Evolutionary conservation across 208 protist species (phyloP).

Genomic region (Trypanosoma rangeli): DNA sequence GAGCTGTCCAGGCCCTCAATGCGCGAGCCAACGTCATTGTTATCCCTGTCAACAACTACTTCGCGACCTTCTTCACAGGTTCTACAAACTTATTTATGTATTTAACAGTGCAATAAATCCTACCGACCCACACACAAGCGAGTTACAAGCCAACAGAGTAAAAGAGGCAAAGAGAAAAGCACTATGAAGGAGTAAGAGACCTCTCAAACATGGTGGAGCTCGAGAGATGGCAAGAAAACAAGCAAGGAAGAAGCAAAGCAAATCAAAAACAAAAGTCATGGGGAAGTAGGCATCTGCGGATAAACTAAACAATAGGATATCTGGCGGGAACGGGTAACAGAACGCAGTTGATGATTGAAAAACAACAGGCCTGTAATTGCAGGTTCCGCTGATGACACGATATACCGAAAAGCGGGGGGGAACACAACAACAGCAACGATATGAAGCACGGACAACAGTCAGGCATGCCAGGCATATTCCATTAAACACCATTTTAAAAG

Average conservation of each 20-base stretch:
- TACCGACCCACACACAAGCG: background rate
- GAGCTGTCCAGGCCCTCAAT: conserved; percentile 26
- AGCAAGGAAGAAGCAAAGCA: conserved; percentile 24
- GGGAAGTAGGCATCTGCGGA: background rate
- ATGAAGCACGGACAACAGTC: conserved; percentile 1
- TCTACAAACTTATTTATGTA: background rate
- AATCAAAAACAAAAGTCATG: background rate
- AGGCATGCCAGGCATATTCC: background rate
- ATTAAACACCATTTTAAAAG: background rate
- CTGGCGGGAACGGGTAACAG: conserved; percentile 26
- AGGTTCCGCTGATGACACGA: conserved; percentile 13
- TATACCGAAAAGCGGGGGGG: background rate
- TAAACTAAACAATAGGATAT: background rate
- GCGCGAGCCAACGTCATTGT: conserved; percentile 20
- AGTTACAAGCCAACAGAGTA: background rate
- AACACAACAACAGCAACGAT: background rate
- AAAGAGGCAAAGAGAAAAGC: background rate
- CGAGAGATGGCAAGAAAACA: conserved; percentile 1
- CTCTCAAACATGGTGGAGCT: conserved; percentile 5
- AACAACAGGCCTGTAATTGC: conserved; percentile 24
- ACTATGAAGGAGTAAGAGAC: background rate
- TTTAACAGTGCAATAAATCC: background rate
- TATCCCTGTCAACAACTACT: conserved; percentile 5
- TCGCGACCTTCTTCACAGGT: background rate
- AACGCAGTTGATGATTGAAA: conserved; percentile 2